Evolutionary conservation across 495 filamentous ascomycete genomes (phyloP), one percentile per base, ranked within the genome.

Genomic region (Xylaria castorea): DNA sequence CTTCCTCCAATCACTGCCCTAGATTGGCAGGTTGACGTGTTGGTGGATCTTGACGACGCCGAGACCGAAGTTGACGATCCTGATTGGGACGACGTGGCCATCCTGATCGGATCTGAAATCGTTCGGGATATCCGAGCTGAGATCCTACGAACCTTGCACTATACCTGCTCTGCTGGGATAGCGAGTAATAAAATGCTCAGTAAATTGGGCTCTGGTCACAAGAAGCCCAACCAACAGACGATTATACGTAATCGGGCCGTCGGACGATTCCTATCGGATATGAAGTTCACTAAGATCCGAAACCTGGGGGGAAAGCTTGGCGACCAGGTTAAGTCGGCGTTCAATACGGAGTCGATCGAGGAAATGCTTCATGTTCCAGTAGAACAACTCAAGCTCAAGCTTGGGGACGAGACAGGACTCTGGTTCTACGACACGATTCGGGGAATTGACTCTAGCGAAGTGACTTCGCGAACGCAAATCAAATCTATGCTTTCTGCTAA

Each of bases 401-500:
- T 99, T 16, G 93, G 94, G 34, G 93, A 97, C 66, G 93, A 97
- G 50, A 97, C 91, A 2, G 95, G 94, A 20, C 83, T 88, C 8
- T 98, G 95, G 94, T 85, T 99, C 30, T 95, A 97, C 82, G 87
- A 92, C 66, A 91, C 91, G 25, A 91, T 98, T 55, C 90, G 97
- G 0, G 96, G 96, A 0, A 90, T 93, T 65, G 96, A 99, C 79
- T 80, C 83, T 51, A 97, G 91, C 77, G 94, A 97, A 81, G 94
- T 98, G 75, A 97, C 94, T 76, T 87, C 94, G 46, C 89, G 96
- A 71, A 97, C 94, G 16, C 92, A 94, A 76, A 97, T 97, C 79
- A 98, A 98, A 78, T 95, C 92, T 27, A 99, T 99, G 96, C 87
- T 98, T n/a, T 97, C 93, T 2, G 95, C 96, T 57, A 99, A 99